Evolutionary conservation across 768 basidiomycete species (phyloP).

Genomic region (Suillus subluteus): DNA sequence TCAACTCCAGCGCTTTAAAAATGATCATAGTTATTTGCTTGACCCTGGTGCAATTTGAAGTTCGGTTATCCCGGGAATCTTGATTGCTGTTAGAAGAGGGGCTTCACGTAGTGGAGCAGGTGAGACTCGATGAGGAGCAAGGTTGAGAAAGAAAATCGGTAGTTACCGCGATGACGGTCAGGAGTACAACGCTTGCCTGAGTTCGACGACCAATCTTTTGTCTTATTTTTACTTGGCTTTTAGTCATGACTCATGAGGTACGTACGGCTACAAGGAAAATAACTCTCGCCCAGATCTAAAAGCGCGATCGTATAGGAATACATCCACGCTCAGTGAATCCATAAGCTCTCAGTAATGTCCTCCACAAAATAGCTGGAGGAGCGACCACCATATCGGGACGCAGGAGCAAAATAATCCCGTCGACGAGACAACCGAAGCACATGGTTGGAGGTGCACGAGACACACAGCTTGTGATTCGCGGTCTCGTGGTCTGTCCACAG

Average conservation of each 20-base stretch:
- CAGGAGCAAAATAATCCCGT: neutral
- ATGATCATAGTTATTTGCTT: conserved; percentile 26
- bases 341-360: conserved; percentile 11
- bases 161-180: conserved; percentile 16
- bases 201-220: conserved; percentile 11
- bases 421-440: conserved; percentile 11
- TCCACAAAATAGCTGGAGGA: neutral
- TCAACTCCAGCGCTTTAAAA: conserved; percentile 22
- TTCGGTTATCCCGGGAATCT: conserved; percentile 16
- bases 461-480: neutral
- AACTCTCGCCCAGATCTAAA: neutral
- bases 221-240: conserved; percentile 13
- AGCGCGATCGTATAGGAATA: neutral
- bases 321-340: conserved; percentile 2
- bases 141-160: conserved; percentile 9
- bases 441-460: conserved; percentile 14
- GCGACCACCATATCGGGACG: conserved; percentile 11
- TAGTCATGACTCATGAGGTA: conserved; percentile 5
- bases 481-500: conserved; percentile 1
- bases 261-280: conserved; percentile 8
- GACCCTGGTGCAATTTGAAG: conserved; percentile 34
- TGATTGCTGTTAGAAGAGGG: conserved; percentile 5
- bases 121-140: conserved; percentile 4
- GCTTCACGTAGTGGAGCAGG: neutral
- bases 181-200: conserved; percentile 8